Evolutionary conservation across 2,329 filamentous ascomycete species (phyloP).

Genomic region (Hypoxylon sp.): DNA sequence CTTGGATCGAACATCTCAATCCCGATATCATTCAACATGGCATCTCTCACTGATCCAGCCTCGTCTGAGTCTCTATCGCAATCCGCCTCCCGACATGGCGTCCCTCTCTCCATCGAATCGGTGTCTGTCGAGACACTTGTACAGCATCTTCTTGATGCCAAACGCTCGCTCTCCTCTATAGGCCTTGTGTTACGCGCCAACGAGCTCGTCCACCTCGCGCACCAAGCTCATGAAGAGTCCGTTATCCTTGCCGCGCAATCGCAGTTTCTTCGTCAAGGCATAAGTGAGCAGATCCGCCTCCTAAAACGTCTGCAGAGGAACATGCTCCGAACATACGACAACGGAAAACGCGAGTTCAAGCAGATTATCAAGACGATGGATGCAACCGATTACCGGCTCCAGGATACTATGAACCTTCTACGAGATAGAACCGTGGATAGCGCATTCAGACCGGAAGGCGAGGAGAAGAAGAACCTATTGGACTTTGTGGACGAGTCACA

Average conservation of each 20-base stretch:
- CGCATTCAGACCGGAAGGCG: slow-evolving; percentile 71
- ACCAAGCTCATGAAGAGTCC: slow-evolving; percentile 82
- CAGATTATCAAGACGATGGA: slow-evolving; percentile 76
- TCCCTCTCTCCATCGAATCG: slow-evolving; percentile 57
- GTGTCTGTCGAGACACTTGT: slow-evolving; percentile 82
- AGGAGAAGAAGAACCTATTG: slow-evolving; percentile 74
- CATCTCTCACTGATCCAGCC: slow-evolving; percentile 46
- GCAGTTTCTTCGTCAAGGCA: slow-evolving; percentile 74
- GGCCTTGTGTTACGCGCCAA: slow-evolving; percentile 87
- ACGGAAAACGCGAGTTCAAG: slow-evolving; percentile 72
- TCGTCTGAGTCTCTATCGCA: slow-evolving; percentile 48
- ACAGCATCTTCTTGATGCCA: slow-evolving; percentile 86
- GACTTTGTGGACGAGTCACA: slow-evolving; percentile 83
- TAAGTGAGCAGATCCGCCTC: slow-evolving; percentile 69
- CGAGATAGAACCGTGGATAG: slow-evolving; percentile 75
- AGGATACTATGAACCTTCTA: slow-evolving; percentile 76
- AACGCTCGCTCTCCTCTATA: slow-evolving; percentile 88
- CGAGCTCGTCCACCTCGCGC: slow-evolving; percentile 84
- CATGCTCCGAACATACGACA: slow-evolving; percentile 70
- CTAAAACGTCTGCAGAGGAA: slow-evolving; percentile 66
- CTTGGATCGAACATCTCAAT: slow-evolving; percentile 3
- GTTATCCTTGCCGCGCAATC: slow-evolving; percentile 80
- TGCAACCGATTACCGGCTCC: slow-evolving; percentile 73
- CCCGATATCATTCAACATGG: slow-evolving; percentile 47
- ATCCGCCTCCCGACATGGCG: slow-evolving; percentile 48